Base-by-base conservation (phyloP, 1,284 basidiomycete species). In the Afroboletus lepidellus region DNA sequence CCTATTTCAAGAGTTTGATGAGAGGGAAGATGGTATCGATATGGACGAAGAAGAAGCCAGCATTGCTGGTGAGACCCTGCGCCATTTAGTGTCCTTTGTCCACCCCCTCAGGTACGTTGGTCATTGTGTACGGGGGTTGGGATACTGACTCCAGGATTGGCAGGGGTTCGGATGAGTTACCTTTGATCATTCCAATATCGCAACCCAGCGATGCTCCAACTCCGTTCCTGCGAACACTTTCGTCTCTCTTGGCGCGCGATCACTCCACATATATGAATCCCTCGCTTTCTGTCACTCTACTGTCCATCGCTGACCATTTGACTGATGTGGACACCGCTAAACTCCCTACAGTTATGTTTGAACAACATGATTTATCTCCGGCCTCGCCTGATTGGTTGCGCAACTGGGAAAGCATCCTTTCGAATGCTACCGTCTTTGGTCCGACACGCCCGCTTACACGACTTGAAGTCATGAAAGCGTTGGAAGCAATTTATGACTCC, bases 1-100 rank as follows among this genome's bases (percentile, higher is more conserved):
- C 59, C 77, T 88, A 9, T 75, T 88, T 21, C 81, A 86, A 58
- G 85, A 89, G 57, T 74, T 86, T 46, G 87, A 90, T 55, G 76
- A 78, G 29, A 73, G 81, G 46, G 79, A 79, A 4, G 83, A 85
- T n/a, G 78, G 79, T 5, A 71, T 74, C 2, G 72, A 78, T n/a
- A 63, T 84, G 55, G 84, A 86, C 48, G 80, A 84, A 51, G 84
- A 87, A 52, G 87, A 88, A 58, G 79, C 83, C 8, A 72, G 66
- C 30, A 77, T 83, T 18, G 73, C 87, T 7, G 86, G 84, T 0
- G 76, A 81, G 56, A 80, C 80, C 4, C 66, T 90, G 42, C 73
- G 71, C 42, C 76, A 80, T 51, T 71, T 90, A 13, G 77, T 76
- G 21, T 75, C 73, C 27, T 86, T 84, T 61, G 66, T 89, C 32